Conservation (phyloP, 352 stramenopile species). For the Phytophthora megakarya region DNA sequence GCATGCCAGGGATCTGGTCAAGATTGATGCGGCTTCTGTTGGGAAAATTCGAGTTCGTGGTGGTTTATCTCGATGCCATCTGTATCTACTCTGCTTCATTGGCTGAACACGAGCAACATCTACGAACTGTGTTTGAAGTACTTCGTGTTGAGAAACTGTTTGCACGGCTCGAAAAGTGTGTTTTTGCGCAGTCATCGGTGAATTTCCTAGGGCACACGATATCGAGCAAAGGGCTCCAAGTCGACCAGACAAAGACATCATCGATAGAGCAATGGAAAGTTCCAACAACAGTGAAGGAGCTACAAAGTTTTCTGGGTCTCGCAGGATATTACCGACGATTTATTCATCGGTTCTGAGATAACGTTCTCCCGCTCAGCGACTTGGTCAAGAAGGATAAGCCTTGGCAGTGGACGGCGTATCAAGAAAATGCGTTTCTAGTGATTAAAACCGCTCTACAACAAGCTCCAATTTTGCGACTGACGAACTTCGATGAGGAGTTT, state of each 20-base stretch:
- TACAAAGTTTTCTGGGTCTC: neutral
- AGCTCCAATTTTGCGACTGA: neutral
- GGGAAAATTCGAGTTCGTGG: neutral
- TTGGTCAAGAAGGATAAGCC: neutral
- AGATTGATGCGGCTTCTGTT: too few relatives aligned
- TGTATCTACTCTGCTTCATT: conserved; percentile 4
- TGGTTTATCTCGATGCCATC: conserved; percentile 1
- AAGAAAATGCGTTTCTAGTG: neutral
- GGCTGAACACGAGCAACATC: neutral
- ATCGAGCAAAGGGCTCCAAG: too few relatives aligned
- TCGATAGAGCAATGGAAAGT: neutral
- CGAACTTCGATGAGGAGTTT: neutral
- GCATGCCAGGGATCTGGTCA: too few relatives aligned
- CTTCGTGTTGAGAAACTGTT: neutral
- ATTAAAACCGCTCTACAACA: neutral
- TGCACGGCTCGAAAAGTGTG: neutral
- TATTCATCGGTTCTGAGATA: neutral
- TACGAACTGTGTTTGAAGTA: neutral
- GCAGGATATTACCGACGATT: neutral
- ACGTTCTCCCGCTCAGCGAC: neutral
- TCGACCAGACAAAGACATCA: neutral
- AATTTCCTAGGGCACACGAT: neutral
- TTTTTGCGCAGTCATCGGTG: too few relatives aligned
- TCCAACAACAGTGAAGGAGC: neutral
- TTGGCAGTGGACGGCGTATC: neutral